A percentile compares a stretch with the other conserved stretches of the same genome.
Evolutionary conservation across 805 yeast species (phyloP).

Genomic region (Candida ipomoeae): DNA sequence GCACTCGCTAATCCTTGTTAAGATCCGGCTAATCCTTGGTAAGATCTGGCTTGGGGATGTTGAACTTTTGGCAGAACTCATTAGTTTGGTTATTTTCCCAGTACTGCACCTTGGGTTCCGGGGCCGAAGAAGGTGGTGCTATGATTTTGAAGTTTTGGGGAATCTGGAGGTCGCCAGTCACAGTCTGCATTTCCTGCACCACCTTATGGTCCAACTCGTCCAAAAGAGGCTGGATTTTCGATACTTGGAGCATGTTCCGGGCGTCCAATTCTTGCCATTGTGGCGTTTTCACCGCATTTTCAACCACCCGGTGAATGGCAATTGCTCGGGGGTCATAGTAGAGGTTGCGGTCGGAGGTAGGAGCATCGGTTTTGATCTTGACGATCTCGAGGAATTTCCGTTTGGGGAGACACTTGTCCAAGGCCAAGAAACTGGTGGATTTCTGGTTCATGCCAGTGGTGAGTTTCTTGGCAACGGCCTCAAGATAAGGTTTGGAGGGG

Average conservation of each 20-base stretch:
- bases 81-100: conserved; percentile 38
- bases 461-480: not conserved
- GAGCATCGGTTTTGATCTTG: conserved; percentile 27
- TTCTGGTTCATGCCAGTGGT: conserved; percentile 21
- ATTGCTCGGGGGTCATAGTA: conserved; percentile 31
- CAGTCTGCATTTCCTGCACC: conserved; percentile 14
- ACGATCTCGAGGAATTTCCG: conserved; percentile 55
- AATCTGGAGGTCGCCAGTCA: conserved; percentile 15
- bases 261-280: conserved; percentile 15
- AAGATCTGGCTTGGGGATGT: conserved; percentile 13
- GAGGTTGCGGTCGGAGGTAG: conserved; percentile 10
- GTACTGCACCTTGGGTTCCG: conserved; percentile 20
- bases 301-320: conserved; percentile 35
- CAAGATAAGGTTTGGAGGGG: not conserved
- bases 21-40: too few species aligned
- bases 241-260: conserved; percentile 13
- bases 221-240: conserved; percentile 13
- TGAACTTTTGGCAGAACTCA: conserved; percentile 28
- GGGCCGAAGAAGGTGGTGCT: conserved; percentile 15
- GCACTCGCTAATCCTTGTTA: too few species aligned
- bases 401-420: conserved; percentile 77
- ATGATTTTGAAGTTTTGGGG: conserved; percentile 23
- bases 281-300: conserved; percentile 18
- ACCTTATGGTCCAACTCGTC: conserved; percentile 21
- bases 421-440: conserved; percentile 61